These are phyloP conservation scores for Arabidopsis lyrata DNA, from an alignment of 441 rosid genomes.

Conservation along the genomic window DNA sequence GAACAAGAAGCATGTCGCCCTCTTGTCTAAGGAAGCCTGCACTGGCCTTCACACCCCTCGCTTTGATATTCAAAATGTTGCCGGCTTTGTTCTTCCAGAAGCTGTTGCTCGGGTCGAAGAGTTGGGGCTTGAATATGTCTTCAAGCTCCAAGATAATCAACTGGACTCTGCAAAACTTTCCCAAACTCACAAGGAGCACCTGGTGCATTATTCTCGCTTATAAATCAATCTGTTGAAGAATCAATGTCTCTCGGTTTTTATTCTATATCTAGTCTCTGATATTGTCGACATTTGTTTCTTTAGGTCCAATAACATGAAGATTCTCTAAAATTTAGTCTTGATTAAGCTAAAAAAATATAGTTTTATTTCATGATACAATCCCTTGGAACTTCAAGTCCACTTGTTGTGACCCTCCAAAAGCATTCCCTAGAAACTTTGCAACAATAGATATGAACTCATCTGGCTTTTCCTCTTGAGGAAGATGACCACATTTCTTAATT, in stretches of 20 bases:
- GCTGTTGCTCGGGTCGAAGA: not conserved
- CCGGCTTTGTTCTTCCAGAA: not conserved
- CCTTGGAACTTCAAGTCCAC: slow-evolving; percentile 40
- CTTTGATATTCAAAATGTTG: not conserved
- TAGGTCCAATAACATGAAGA: slow-evolving; percentile 14
- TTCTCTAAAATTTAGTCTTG: not conserved
- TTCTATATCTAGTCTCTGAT: not conserved
- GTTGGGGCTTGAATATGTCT: not conserved
- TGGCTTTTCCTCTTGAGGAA: slow-evolving; percentile 90
- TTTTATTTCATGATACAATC: slow-evolving; percentile 28
- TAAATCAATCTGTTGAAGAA: not conserved
- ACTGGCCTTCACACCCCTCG: not conserved
- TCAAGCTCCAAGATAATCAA: not conserved
- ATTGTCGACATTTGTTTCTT: not conserved
- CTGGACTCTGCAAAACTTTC: not conserved
- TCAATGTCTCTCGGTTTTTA: not conserved
- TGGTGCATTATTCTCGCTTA: not conserved
- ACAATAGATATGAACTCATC: slow-evolving; percentile 78
- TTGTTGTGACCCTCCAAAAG: slow-evolving; percentile 51
- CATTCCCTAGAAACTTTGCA: slow-evolving; percentile 66
- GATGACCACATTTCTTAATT: slow-evolving; percentile 82
- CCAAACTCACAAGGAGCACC: not conserved
- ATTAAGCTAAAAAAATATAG: not conserved
- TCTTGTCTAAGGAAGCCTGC: not conserved
- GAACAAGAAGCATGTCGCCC: not conserved